A percentile compares a stretch with the other conserved stretches of the same genome.
Evolutionary conservation across 768 basidiomycete species (phyloP).

Genomic region (Podaxis sp.): DNA sequence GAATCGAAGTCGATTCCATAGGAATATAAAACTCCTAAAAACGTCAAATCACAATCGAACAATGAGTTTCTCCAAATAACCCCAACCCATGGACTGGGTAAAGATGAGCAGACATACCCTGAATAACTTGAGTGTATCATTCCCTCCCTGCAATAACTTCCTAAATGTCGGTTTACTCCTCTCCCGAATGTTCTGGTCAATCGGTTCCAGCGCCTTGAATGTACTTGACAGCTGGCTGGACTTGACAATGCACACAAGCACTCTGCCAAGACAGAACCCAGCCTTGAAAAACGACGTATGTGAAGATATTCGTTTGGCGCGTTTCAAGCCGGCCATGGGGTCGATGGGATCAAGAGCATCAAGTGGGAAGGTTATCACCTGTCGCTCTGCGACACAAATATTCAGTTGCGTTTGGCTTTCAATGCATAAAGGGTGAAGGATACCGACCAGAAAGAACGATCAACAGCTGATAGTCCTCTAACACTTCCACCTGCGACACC

Average conservation of each 20-base stretch:
- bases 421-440: not conserved
- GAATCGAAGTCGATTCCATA: constrained; percentile 93
- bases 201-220: constrained; percentile 96
- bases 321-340: constrained; percentile 86
- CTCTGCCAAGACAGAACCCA: constrained; percentile 86
- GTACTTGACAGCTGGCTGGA: constrained; percentile 93
- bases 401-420: not conserved
- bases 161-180: constrained; percentile 89
- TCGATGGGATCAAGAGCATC: constrained; percentile 91
- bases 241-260: constrained; percentile 96
- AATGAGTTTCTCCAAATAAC: not conserved
- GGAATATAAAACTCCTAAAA: constrained; percentile 98
- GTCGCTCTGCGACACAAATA: constrained; percentile 64
- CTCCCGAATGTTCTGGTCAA: constrained; percentile 82
- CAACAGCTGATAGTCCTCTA: constrained; percentile 93
- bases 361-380: constrained; percentile 94
- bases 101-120: constrained; percentile 52
- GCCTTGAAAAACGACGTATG: constrained; percentile 99
- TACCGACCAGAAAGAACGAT: constrained; percentile 93
- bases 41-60: not conserved
- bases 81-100: no score
- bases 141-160: constrained; percentile 90
- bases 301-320: constrained; percentile 92
- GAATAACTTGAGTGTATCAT: constrained; percentile 91
- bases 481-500: constrained; percentile 92